These are phyloP conservation scores for Candida freyschussii DNA, from an alignment of 1,139 yeast species.

Conservation along the genomic window DNA sequence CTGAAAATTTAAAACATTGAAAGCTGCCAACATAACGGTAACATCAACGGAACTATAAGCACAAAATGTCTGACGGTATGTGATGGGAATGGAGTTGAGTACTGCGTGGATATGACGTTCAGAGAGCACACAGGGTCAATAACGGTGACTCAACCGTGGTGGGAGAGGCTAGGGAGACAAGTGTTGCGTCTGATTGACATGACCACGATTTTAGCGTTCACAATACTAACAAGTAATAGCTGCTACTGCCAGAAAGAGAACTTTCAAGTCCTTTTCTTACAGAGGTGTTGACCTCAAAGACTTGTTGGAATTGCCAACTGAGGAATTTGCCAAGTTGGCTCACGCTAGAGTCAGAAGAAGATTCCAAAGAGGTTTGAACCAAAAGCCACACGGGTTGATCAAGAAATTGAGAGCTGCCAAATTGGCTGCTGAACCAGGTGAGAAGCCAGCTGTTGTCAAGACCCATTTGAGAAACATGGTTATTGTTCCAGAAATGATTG, in stretches of 20 bases:
- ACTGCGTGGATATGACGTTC: background rate
- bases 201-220: too few species aligned
- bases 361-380: conserved; percentile 95
- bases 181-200: too few species aligned
- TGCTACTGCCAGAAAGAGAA: conserved; percentile 60
- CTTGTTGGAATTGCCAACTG: conserved; percentile 90
- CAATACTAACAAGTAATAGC: conserved; percentile 23
- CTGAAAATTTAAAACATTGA: conserved; percentile 9
- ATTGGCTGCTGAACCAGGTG: conserved; percentile 86
- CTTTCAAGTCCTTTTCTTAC: conserved; percentile 96
- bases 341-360: conserved; percentile 99
- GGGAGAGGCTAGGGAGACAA: too few species aligned
- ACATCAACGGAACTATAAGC: conserved; percentile 11
- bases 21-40: too few species aligned
- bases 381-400: conserved; percentile 95
- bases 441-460: conserved; percentile 97
- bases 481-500: conserved; percentile 99
- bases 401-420: conserved; percentile 98
- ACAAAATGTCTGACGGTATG: conserved; percentile 27
- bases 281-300: conserved; percentile 98
- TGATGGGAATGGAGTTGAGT: conserved; percentile 4
- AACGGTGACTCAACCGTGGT: too few species aligned
- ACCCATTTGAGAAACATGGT: conserved; percentile 99
- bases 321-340: conserved; percentile 95
- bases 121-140: background rate